Evolutionary conservation across 495 filamentous ascomycete species (phyloP), one percentile per base, ranked within the genome.

Genomic region (Bathelium albidoporum): DNA sequence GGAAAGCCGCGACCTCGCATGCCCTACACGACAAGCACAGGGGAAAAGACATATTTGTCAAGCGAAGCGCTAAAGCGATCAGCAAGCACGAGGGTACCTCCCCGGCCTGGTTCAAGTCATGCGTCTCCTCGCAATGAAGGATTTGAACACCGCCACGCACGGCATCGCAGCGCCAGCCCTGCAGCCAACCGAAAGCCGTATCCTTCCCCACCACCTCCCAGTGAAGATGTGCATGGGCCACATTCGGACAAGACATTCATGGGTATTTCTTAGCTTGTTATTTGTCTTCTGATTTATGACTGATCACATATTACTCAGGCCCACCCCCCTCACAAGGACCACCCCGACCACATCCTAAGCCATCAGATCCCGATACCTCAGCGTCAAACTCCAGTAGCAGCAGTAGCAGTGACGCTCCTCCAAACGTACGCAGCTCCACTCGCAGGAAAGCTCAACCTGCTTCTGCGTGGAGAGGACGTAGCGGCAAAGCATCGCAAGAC

Each of bases 1-100:
- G 63, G 80, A 62, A 74, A 72, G 9, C 49, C 49, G 22, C 81
- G 89, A 11, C 73, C 81, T 28, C 85, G 89, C 62, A 88, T 85
- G 9, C 83, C 86, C 0, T 94, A 95, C 70, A 80, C 84, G 39
- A 82, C 80, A 2, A 73, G 82, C 32, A 82, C 84, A 59, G 89
- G 89, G 18, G 90, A 94, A 70, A 88, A 81, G 76, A 87, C 84
- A 0, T 79, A 80, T 64, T 77, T 84, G 62, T 73, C 73, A 7
- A 77, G 73, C 64, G 73, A 77, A 29, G 72, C 71, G 20, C 65
- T 84, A 16, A 71, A 73, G 12, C 76, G 79, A 45, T 78, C 81
- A 28, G 65, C 75, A 0, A 81, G 75, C 65, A 71, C 73, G 62
- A 77, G 81, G n/a, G 73, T 76, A 55, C 73, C 80, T 11, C 70